Evolutionary conservation across 345 rosid genomes (phyloP), one percentile per base, ranked within the genome.

Genomic region (Eutrema yunnanense): DNA sequence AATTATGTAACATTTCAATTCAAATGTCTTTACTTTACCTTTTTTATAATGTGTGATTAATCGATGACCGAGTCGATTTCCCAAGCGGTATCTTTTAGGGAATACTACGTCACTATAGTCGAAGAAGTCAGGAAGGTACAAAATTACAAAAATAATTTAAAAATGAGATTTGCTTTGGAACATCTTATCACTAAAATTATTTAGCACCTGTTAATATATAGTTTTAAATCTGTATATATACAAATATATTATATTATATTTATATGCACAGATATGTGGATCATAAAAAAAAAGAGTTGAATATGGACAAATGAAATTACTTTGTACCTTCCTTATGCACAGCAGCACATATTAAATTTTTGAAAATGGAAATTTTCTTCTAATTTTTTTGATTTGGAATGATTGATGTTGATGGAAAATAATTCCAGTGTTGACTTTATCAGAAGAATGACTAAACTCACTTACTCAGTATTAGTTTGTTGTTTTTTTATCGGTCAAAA

Each of bases 41-140:
- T 60, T 60, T 49, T 8, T 40, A 10, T 49, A 9, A 26, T 30
- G 6, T 59, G 41, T 47, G 57, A 70, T 73, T 64, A 64, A 73
- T 27, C 54, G 69, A 54, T 40, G 33, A 61, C 12, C 57, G 34
- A 22, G 36, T 65, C 19, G n/a, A 33, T 10, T 30, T 5, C 33
- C 57, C 74, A 7, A 71, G 34, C 26, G 11, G 68, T 40, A 49
- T 52, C 68, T 40, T 26, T 8, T 6, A 58, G 11, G 19, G 14
- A 30, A 8, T 56, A n/a, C 36, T n/a, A 27, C 26, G 16, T 65
- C 47, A 5, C 27, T 9, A 32, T 14, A 9, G 10, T 34, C 22
- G 22, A 19, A 54, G 1, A 47, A 65, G 48, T 51, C 49, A 5
- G 38, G 13, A 52, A 19, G 0, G 37, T 55, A n/a, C 40, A 40